Base-by-base conservation (phyloP, 148 eudicot species). In the Camellia granthamiana region DNA sequence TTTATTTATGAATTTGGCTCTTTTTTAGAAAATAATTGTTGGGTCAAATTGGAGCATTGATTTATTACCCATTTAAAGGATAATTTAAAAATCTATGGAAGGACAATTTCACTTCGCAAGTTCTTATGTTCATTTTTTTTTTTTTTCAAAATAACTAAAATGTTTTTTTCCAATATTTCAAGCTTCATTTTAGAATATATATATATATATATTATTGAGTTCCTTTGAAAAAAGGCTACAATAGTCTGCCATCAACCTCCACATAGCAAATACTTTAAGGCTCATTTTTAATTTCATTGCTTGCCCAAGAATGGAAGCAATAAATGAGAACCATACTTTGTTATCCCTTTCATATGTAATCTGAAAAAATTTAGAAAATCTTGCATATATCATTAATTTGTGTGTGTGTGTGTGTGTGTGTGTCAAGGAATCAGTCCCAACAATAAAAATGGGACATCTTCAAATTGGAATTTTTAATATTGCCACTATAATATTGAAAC, bases 311-410 rank as follows among this genome's bases (percentile, higher is more conserved):
- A 63, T 13, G 49, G 69, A 13, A 74, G 60, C 63, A 7, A 66
- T 43, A 55, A 80, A 18, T 68, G 42, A 15, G 55, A 66, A 14
- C 78, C 75, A 81, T 46, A 76, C 8, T 65, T 30, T 55, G 19
- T 72, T 49, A 63, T 38, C 69, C 68, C 54, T 55, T 69, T 2
- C 18, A 10, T 77, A 15, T 69, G 58, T n/a, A 42, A 64, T 21
- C 6, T 8, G 47, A 55, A n/a, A 10, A 49, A 4, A 60, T 49
- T 1, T 23, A 65, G 18, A 71, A 72, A 74, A 74, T 74, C 67
- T 19, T 74, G 62, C 52, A 67, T 7, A 41, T 43, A 42, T 38
- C 38, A 30, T 30, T 30, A 30, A 30, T 42, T 9, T 12, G 4
- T 60, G 65, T 46, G 3, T 10, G 38, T 30, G 38, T 30, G 38